Evolutionary conservation across 2,329 filamentous ascomycete species (phyloP).

Genomic region (Epicoccum sorghinum): DNA sequence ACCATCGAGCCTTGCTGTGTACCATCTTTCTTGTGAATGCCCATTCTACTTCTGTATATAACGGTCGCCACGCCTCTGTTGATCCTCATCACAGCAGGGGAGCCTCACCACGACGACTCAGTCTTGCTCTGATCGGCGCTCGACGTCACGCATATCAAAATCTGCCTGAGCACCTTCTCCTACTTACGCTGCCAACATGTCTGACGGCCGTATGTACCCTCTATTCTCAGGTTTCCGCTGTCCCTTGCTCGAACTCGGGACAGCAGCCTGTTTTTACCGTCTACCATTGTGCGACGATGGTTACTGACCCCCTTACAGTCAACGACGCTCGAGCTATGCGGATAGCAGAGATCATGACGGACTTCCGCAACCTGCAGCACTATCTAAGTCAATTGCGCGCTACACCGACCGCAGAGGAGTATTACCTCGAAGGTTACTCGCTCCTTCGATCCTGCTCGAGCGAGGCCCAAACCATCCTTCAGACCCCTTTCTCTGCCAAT

Average conservation of each 20-base stretch:
- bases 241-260: neutral
- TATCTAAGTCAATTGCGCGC: conserved; percentile 63
- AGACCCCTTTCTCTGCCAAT: conserved; percentile 58
- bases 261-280: neutral
- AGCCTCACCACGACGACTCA: conserved; percentile 13
- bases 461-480: conserved; percentile 62
- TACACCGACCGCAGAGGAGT: conserved; percentile 59
- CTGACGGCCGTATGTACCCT: conserved; percentile 61
- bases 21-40: conserved; percentile 35
- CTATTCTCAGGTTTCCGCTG: conserved; percentile 4
- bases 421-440: conserved; percentile 64
- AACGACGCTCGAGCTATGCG: conserved; percentile 69
- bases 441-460: conserved; percentile 62
- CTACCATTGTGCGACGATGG: neutral
- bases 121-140: conserved; percentile 1
- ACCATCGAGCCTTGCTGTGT: conserved; percentile 39
- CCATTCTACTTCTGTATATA: conserved; percentile 41
- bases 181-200: conserved; percentile 50
- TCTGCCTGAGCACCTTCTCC: conserved; percentile 2
- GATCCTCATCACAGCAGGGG: conserved; percentile 26
- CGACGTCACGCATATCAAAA: conserved; percentile 5
- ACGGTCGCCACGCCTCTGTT: conserved; percentile 42
- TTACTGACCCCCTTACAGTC: conserved; percentile 51
- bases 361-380: conserved; percentile 66
- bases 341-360: conserved; percentile 67